Percentiles rank a stretch among this genome's conserved stretches.
These are phyloP conservation scores for Pseudogymnoascus sp. DNA, from an alignment of 2,329 filamentous ascomycete species.

Conservation along the genomic window DNA sequence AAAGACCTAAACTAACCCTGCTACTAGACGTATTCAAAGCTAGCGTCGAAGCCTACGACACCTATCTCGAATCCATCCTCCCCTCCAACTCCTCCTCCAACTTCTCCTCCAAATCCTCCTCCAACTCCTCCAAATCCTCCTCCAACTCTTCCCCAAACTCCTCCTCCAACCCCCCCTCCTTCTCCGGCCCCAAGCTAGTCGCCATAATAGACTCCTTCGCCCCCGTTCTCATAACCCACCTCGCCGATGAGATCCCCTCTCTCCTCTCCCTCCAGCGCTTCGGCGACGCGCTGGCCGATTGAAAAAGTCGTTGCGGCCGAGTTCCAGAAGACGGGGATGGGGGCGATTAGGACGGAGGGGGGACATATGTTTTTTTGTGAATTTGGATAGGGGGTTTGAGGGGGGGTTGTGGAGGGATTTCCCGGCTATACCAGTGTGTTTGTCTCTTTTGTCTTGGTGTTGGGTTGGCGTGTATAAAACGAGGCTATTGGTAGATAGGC, in stretches of 20 bases:
- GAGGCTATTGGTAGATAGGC: background rate
- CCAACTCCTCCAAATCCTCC: slow-evolving; percentile 6
- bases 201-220: background rate
- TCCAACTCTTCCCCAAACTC: background rate
- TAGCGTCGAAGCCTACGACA: slow-evolving; percentile 12
- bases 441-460: no score
- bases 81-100: background rate
- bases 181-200: slow-evolving; percentile 12
- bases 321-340: slow-evolving; percentile 11
- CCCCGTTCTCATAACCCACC: background rate
- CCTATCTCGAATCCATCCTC: slow-evolving; percentile 10
- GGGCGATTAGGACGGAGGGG: slow-evolving; percentile 12
- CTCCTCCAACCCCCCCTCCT: background rate
- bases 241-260: background rate
- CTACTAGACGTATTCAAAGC: slow-evolving; percentile 14
- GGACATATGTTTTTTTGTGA: slow-evolving; percentile 17
- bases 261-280: slow-evolving; percentile 10
- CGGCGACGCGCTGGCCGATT: slow-evolving; percentile 10
- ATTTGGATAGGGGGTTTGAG: slow-evolving; percentile 18
- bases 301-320: slow-evolving; percentile 8
- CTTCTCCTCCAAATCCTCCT: slow-evolving; percentile 8
- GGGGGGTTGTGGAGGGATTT: slow-evolving; percentile 15
- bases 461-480: no score
- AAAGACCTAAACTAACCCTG: background rate
- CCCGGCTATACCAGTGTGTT: slow-evolving; percentile 11